These are phyloP conservation scores for Alternaria sp. DNA, from an alignment of 2,329 filamentous ascomycete species.

Conservation along the genomic window DNA sequence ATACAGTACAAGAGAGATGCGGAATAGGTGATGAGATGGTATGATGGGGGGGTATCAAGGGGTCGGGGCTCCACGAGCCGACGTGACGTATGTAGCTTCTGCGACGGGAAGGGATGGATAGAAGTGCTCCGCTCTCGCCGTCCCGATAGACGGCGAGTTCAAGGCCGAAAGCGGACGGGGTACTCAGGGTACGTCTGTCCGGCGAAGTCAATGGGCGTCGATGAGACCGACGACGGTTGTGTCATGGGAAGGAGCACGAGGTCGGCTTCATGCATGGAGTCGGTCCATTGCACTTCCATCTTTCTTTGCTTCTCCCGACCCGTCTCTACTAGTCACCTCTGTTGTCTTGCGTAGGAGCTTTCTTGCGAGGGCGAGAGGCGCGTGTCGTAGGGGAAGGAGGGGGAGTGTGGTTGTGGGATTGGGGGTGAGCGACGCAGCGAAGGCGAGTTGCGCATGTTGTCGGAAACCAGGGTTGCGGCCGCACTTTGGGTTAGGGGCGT, in stretches of 20 bases:
- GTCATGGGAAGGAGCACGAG: constrained; percentile 41
- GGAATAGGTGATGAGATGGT: background rate
- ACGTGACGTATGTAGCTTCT: background rate
- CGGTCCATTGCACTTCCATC: constrained; percentile 47
- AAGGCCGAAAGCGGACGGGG: background rate
- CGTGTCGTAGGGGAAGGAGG: constrained; percentile 20
- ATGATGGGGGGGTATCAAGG: background rate
- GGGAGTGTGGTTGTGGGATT: constrained; percentile 18
- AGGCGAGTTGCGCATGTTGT: constrained; percentile 37
- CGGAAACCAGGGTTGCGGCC: constrained; percentile 35
- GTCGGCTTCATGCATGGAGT: constrained; percentile 42
- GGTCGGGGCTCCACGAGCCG: background rate
- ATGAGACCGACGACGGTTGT: constrained; percentile 31
- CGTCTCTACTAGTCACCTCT: constrained; percentile 43
- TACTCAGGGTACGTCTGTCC: background rate
- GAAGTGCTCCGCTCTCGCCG: background rate
- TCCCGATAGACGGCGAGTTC: background rate
- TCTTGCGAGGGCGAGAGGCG: constrained; percentile 38
- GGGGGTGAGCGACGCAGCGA: constrained; percentile 42
- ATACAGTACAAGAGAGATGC: constrained; percentile 2
- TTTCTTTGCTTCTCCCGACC: constrained; percentile 41
- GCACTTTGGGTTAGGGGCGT: constrained; percentile 39
- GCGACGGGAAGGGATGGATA: constrained; percentile 9
- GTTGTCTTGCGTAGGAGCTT: constrained; percentile 32
- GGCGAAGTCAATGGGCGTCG: constrained; percentile 28